Evolutionary conservation across 441 rosid species (phyloP).

Genomic region (Raphanus hybrid): DNA sequence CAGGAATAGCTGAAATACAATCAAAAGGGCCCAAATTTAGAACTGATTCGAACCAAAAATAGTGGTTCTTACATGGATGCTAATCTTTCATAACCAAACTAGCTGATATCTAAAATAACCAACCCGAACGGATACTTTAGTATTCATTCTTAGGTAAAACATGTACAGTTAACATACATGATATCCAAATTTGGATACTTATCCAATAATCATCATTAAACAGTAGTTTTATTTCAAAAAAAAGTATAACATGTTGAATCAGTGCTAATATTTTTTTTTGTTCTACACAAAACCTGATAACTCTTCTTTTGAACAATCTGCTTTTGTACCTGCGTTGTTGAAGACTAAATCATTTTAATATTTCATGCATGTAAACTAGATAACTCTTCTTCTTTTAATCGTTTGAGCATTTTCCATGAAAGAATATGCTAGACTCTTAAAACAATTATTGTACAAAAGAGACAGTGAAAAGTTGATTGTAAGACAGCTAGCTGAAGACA

Average conservation of each 20-base stretch:
- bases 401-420: background rate
- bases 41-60: background rate
- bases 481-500: constrained; percentile 16
- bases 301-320: too few relatives aligned
- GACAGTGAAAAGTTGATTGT: background rate
- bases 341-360: background rate
- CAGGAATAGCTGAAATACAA: background rate
- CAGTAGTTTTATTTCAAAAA: too few relatives aligned
- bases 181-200: background rate
- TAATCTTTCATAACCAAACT: background rate
- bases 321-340: background rate
- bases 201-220: background rate
- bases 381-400: background rate
- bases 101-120: background rate
- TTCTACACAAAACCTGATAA: too few relatives aligned
- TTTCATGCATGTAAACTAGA: background rate
- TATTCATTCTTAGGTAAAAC: background rate
- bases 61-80: background rate
- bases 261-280: too few relatives aligned
- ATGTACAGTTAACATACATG: background rate
- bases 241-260: too few relatives aligned
- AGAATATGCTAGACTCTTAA: background rate
- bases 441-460: constrained; percentile 3
- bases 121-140: background rate
- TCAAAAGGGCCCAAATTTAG: background rate